These are phyloP conservation scores for Noccaea bulbosa DNA, from an alignment of 345 rosid genomes.

Conservation along the genomic window DNA sequence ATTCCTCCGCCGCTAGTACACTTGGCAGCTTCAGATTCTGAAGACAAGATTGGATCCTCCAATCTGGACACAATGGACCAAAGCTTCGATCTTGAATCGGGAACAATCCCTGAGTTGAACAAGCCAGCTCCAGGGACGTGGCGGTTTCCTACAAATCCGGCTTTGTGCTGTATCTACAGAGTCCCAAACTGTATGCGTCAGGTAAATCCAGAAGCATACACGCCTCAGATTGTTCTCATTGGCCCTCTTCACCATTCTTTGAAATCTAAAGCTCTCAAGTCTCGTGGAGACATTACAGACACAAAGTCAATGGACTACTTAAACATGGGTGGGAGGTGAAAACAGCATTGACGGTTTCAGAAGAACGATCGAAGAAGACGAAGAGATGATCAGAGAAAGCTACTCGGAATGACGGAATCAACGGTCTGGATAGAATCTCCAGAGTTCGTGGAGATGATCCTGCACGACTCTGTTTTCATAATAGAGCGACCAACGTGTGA, in stretches of 20 bases:
- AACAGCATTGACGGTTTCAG: neutral
- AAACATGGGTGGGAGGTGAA: neutral
- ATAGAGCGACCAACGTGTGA: neutral
- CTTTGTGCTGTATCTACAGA: conserved; percentile 29
- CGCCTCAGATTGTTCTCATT: conserved; percentile 7
- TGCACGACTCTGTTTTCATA: conserved; percentile 26
- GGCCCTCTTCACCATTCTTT: conserved; percentile 16
- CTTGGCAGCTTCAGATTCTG: neutral
- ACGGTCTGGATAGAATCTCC: neutral
- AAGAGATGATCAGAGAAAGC: neutral
- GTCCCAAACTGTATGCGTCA: neutral
- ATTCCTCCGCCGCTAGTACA: neutral
- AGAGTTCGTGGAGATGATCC: conserved; percentile 21
- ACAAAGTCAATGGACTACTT: neutral
- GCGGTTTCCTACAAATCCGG: neutral
- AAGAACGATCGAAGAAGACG: neutral
- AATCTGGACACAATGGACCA: neutral
- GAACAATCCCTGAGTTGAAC: neutral
- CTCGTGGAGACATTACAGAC: neutral
- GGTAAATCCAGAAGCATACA: conserved; percentile 2
- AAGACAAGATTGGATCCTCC: neutral
- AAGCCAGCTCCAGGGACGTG: conserved; percentile 4
- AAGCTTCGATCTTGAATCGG: neutral
- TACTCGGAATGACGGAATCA: conserved; percentile 22
- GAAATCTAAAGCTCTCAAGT: conserved; percentile 1